Evolutionary conservation across 768 basidiomycete species (phyloP).

Genomic region (Cystofilobasidium ferigula): DNA sequence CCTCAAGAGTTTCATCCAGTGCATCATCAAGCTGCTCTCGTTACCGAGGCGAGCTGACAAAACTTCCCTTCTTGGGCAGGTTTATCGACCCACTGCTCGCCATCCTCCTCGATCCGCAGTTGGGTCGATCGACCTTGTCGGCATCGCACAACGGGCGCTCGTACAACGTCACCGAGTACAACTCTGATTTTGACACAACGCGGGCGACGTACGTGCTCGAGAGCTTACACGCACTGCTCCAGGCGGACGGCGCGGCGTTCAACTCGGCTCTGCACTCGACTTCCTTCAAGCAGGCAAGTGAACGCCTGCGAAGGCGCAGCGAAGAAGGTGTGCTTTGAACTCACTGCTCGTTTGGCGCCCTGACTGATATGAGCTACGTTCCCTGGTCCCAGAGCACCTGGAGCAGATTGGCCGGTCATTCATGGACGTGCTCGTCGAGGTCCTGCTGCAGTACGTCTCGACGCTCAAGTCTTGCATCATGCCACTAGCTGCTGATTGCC

Average conservation of each 20-base stretch:
- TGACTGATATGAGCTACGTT: too few species aligned
- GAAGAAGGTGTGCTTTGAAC: not conserved
- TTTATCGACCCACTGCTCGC: constrained; percentile 33
- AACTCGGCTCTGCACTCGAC: not conserved
- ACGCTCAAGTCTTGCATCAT: not conserved
- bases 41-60: not conserved
- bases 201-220: constrained; percentile 64
- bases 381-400: constrained; percentile 27
- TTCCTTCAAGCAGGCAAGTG: not conserved
- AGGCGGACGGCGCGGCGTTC: not conserved
- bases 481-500: not conserved
- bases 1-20: constrained; percentile 84
- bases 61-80: constrained; percentile 1
- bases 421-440: constrained; percentile 61
- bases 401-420: constrained; percentile 53
- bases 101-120: constrained; percentile 60
- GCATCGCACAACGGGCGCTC: constrained; percentile 54
- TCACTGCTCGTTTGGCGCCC: too few species aligned
- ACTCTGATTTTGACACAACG: constrained; percentile 64
- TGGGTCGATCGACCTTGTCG: constrained; percentile 42
- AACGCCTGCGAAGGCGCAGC: not conserved
- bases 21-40: constrained; percentile 25
- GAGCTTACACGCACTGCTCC: constrained; percentile 40
- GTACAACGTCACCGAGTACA: constrained; percentile 57
- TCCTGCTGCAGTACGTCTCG: constrained; percentile 63